Evolutionary conservation across 306 rosid genomes (phyloP).

Genomic region (Acacia melanoxylon): DNA sequence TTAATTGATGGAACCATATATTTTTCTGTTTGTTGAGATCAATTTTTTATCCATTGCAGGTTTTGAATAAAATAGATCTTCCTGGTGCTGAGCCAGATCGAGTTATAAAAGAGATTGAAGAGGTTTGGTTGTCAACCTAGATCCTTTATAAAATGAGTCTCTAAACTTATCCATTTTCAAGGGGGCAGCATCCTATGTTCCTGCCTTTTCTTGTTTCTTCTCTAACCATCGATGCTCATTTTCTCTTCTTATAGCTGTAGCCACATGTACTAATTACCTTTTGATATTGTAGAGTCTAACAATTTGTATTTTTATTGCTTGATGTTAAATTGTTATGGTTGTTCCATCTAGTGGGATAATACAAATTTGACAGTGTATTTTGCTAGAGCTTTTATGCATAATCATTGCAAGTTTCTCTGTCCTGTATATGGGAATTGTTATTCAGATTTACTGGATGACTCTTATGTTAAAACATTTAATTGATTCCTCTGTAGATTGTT

Average conservation of each 20-base stretch:
- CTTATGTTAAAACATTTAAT: constrained; percentile 15
- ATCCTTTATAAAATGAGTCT: constrained; percentile 20
- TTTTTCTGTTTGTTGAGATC: constrained; percentile 13
- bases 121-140: constrained; percentile 49
- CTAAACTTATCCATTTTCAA: constrained; percentile 27
- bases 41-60: constrained; percentile 48
- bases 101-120: constrained; percentile 85
- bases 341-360: neutral
- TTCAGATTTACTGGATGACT: constrained; percentile 19
- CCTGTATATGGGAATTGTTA: constrained; percentile 9
- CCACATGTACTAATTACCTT: constrained; percentile 1
- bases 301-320: constrained; percentile 9
- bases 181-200: constrained; percentile 5
- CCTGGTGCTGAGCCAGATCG: constrained; percentile 95
- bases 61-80: constrained; percentile 92
- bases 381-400: constrained; percentile 18
- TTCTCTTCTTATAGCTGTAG: neutral
- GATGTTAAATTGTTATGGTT: constrained; percentile 22
- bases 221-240: constrained; percentile 6
- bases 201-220: constrained; percentile 24
- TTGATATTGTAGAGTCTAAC: constrained; percentile 10
- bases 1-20: constrained; percentile 13
- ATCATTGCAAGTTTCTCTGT: constrained; percentile 15
- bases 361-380: constrained; percentile 22
- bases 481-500: constrained; percentile 55